Evolutionary conservation across 495 filamentous ascomycete species (phyloP).

Genomic region (Annulohypoxylon moriforme): DNA sequence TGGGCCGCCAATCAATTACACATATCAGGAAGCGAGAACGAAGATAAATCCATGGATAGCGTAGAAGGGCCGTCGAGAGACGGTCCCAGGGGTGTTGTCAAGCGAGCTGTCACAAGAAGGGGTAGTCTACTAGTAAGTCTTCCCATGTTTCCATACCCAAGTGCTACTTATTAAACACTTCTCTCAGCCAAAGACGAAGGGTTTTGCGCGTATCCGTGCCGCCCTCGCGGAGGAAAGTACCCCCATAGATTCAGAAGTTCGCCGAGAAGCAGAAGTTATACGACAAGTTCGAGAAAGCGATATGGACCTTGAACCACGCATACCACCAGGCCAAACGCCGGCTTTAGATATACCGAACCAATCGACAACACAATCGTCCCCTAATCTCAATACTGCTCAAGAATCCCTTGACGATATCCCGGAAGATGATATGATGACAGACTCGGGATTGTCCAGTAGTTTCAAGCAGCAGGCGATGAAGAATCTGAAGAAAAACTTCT

Average conservation of each 20-base stretch:
- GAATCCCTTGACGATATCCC: conserved; percentile 68
- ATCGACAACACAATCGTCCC: conserved; percentile 65
- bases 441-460: conserved; percentile 66
- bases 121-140: conserved; percentile 84
- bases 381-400: conserved; percentile 53
- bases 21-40: conserved; percentile 82
- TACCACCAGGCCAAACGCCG: conserved; percentile 32
- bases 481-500: conserved; percentile 78
- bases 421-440: conserved; percentile 70
- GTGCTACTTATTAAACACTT: conserved; percentile 17
- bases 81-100: conserved; percentile 65
- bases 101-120: conserved; percentile 81
- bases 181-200: conserved; percentile 86
- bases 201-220: conserved; percentile 90
- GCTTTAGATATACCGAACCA: conserved; percentile 38
- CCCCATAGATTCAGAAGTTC: conserved; percentile 87
- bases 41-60: conserved; percentile 74
- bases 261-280: conserved; percentile 93
- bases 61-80: conserved; percentile 58
- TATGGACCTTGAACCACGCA: conserved; percentile 61
- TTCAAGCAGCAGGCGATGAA: conserved; percentile 78
- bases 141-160: neutral
- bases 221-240: conserved; percentile 87
- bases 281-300: conserved; percentile 87
- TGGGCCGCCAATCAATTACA: conserved; percentile 87